Evolutionary conservation across 768 basidiomycete genomes (phyloP).

Genomic region (Leccinellum albellum): DNA sequence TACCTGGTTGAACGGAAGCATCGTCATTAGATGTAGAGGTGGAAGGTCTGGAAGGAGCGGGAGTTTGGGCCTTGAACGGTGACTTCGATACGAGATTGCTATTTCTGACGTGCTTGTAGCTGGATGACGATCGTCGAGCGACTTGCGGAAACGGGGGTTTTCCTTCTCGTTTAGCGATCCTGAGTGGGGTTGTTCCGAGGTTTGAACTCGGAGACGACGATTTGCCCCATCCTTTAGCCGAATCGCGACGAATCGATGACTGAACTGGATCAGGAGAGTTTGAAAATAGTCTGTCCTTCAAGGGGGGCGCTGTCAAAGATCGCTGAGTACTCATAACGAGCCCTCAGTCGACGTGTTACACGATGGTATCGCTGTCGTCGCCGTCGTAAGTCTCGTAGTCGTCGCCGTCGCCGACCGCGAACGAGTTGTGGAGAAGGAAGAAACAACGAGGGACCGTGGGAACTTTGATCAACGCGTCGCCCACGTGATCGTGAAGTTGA

Average conservation of each 20-base stretch:
- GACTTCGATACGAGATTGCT: conserved; percentile 84
- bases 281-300: conserved; percentile 58
- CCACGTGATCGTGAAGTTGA: conserved; percentile 27
- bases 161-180: conserved; percentile 69
- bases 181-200: conserved; percentile 54
- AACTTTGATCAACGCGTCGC: conserved; percentile 23
- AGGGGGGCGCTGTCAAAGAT: conserved; percentile 38
- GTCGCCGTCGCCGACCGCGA: conserved; percentile 11
- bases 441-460: conserved; percentile 26
- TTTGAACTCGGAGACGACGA: conserved; percentile 34
- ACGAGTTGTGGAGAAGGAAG: conserved; percentile 9
- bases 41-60: conserved; percentile 39
- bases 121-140: conserved; percentile 69
- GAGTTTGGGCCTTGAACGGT: conserved; percentile 71
- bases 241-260: conserved; percentile 58
- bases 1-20: conserved; percentile 11
- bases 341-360: neutral
- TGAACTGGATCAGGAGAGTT: conserved; percentile 64
- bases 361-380: conserved; percentile 16
- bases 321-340: conserved; percentile 28
- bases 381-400: conserved; percentile 19
- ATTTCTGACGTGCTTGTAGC: conserved; percentile 72
- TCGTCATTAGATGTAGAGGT: conserved; percentile 8
- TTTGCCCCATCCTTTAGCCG: conserved; percentile 61
- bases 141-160: conserved; percentile 45